A percentile compares a stretch with the other conserved stretches of the same genome.
Evolutionary conservation across 345 rosid species (phyloP).

Genomic region (Gossypium mustelinum): DNA sequence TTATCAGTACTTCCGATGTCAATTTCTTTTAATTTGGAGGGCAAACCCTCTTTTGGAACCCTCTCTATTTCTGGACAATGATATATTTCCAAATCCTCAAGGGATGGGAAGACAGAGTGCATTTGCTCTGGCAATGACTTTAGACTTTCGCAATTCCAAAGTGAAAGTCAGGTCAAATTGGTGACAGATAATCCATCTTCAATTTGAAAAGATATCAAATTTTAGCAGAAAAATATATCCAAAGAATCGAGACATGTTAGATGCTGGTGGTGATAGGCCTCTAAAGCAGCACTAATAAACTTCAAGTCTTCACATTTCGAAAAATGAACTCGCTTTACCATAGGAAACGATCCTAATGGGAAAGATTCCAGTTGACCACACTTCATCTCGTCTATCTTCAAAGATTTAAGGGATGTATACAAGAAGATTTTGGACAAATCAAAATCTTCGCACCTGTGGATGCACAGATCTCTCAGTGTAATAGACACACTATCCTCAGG

Average conservation of each 20-base stretch:
- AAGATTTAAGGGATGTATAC: not conserved
- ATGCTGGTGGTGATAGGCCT: not conserved
- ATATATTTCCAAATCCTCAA: fast-evolving
- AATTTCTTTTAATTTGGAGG: not conserved
- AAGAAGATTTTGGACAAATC: not conserved
- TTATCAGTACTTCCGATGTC: not conserved
- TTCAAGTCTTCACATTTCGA: not conserved
- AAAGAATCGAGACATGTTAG: not conserved
- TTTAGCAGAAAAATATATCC: fast-evolving
- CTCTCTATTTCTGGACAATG: not conserved
- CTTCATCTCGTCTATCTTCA: fast-evolving
- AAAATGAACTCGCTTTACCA: not conserved
- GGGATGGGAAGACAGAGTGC: not conserved
- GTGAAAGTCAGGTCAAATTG: not conserved
- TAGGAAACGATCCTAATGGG: not conserved
- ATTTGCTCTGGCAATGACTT: not conserved
- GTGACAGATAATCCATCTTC: not conserved
- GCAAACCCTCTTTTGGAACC: not conserved
- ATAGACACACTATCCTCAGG: not conserved
- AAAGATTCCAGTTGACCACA: not conserved
- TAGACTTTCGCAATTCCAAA: fast-evolving
- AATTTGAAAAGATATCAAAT: not conserved
- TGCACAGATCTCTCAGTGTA: not conserved
- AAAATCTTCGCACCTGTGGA: fast-evolving
- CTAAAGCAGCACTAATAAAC: not conserved